These are phyloP conservation scores for Amaranthus tricolor DNA, from an alignment of 179 eudicot genomes.

Conservation along the genomic window DNA sequence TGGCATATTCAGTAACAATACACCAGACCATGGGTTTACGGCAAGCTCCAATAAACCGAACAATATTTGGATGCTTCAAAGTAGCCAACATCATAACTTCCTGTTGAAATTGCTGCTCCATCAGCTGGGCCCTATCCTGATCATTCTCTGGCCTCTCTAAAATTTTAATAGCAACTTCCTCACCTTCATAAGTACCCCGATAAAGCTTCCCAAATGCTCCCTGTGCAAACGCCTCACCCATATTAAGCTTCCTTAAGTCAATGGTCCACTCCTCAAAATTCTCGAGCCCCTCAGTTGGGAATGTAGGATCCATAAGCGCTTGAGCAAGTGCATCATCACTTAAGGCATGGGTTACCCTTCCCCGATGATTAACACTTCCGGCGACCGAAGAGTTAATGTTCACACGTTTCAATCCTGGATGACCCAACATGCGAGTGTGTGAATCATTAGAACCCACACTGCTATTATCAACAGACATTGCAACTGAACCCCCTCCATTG, in stretches of 20 bases:
- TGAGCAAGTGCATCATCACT: slow-evolving; percentile 83
- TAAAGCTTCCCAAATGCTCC: slow-evolving; percentile 94
- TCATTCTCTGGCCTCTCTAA: slow-evolving; percentile 91
- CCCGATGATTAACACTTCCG: slow-evolving; percentile 57
- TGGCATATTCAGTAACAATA: slow-evolving; percentile 82
- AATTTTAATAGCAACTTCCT: slow-evolving; percentile 88
- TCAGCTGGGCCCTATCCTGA: slow-evolving; percentile 59
- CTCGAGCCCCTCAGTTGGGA: slow-evolving; percentile 66
- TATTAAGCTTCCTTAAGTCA: slow-evolving; percentile 76
- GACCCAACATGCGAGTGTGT: slow-evolving; percentile 68
- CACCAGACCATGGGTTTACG: slow-evolving; percentile 93
- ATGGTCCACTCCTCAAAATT: slow-evolving; percentile 88
- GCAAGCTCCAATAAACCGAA: slow-evolving; percentile 81
- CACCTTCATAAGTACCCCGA: slow-evolving; percentile 83
- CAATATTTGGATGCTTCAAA: slow-evolving; percentile 80
- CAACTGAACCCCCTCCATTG: slow-evolving; percentile 81
- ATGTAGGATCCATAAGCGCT: slow-evolving; percentile 70
- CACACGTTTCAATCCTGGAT: slow-evolving; percentile 69
- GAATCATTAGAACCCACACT: slow-evolving; percentile 86
- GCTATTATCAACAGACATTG: slow-evolving; percentile 87
- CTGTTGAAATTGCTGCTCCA: slow-evolving; percentile 95
- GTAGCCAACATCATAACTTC: slow-evolving; percentile 91
- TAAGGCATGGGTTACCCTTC: slow-evolving; percentile 63
- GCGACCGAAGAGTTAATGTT: slow-evolving; percentile 48
- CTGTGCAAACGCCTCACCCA: slow-evolving; percentile 93